phyloP scores from a whole-genome alignment of 2,329 filamentous ascomycete species.

The Colletotrichum tropicale region DNA sequence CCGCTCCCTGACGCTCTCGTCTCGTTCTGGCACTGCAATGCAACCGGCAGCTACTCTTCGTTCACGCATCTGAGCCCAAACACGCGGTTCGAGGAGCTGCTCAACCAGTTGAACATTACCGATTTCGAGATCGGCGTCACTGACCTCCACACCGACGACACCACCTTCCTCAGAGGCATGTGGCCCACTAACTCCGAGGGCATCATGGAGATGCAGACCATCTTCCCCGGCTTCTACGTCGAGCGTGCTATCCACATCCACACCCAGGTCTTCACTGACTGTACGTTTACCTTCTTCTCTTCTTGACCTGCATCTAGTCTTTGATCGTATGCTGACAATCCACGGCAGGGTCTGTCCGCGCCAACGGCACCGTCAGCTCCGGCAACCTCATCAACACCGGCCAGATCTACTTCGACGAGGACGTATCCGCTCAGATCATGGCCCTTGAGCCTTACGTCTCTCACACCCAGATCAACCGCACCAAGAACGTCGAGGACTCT shows the following conservation, averaged over 20 bases:
- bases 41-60: not conserved
- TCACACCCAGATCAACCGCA: conserved; percentile 35
- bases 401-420: conserved; percentile 6
- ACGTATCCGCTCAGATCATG: conserved; percentile 42
- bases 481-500: not conserved
- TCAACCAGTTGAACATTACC: conserved; percentile 5
- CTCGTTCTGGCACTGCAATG: conserved; percentile 10
- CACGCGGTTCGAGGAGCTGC: conserved; percentile 1
- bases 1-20: conserved; percentile 5
- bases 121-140: not conserved
- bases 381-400: conserved; percentile 33
- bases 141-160: conserved; percentile 8
- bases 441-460: conserved; percentile 47
- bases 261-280: conserved; percentile 36
- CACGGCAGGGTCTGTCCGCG: conserved; percentile 21
- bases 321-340: no score
- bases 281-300: not conserved
- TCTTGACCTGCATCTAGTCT: no score
- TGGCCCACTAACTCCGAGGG: conserved; percentile 24
- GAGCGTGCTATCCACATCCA: conserved; percentile 54
- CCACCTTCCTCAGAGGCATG: conserved; percentile 7
- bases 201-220: conserved; percentile 41
- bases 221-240: conserved; percentile 50
- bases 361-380: not conserved
- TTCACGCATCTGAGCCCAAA: not conserved